Conservation (phyloP, 179 eudicot genomes). For the Heliamphora pulchella region DNA sequence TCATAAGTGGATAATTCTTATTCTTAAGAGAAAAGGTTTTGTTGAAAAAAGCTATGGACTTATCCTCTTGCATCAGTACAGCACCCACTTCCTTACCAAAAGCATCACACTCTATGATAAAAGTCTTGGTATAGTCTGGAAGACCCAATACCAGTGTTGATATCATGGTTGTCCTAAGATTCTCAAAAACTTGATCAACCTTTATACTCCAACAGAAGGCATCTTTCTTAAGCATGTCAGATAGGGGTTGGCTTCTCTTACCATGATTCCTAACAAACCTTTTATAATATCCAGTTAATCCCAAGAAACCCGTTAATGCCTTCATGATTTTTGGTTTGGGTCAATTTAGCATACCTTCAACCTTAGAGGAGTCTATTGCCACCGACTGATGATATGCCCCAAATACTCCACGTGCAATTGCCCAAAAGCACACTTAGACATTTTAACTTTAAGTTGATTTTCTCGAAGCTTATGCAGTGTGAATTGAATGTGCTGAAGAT, state of each 20-base stretch:
- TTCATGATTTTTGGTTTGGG: background rate
- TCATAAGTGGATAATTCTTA: background rate
- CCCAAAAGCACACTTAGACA: background rate
- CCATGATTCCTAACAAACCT: background rate
- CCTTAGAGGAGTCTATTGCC: background rate
- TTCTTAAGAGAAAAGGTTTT: background rate
- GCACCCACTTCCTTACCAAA: slow-evolving; percentile 5
- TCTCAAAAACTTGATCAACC: background rate
- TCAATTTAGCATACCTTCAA: background rate
- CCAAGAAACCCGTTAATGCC: background rate
- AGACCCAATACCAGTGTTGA: slow-evolving; percentile 6
- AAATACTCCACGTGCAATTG: background rate
- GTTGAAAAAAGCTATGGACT: slow-evolving; percentile 5
- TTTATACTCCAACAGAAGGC: background rate
- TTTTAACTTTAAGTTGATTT: too few species aligned
- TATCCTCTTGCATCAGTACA: slow-evolving; percentile 14
- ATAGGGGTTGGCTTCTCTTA: background rate
- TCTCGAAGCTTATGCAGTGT: too few species aligned
- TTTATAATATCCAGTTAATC: background rate
- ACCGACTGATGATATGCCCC: background rate
- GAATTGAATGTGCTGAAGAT: too few species aligned
- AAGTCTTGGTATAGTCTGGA: slow-evolving; percentile 4
- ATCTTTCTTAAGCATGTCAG: background rate
- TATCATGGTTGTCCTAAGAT: background rate
- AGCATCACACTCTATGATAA: slow-evolving; percentile 13